Percentiles rank a stretch among this genome's conserved stretches.
These are phyloP conservation scores for Fraxinus velutina DNA, from an alignment of 305 asterid genomes.

Conservation along the genomic window DNA sequence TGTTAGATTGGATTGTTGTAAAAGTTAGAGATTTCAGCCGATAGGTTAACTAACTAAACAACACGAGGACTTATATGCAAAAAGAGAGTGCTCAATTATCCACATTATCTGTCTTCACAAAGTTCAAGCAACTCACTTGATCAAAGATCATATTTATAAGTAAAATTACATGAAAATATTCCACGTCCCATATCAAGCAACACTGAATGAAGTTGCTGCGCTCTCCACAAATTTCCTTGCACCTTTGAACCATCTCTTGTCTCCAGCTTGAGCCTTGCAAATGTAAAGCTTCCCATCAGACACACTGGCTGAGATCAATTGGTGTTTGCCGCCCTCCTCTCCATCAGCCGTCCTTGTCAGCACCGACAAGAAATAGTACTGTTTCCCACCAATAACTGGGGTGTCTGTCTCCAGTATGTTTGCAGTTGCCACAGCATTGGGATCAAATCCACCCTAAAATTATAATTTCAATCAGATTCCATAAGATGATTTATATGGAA, in stretches of 20 bases:
- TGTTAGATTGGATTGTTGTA: background rate
- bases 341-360: conserved; percentile 95
- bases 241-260: conserved; percentile 99
- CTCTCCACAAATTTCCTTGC: conserved; percentile 80
- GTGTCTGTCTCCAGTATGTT: conserved; percentile 72
- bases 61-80: background rate
- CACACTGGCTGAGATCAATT: conserved; percentile 68
- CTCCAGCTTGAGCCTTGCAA: conserved; percentile 98
- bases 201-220: conserved; percentile 64
- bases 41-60: background rate
- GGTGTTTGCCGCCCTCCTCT: conserved; percentile 95
- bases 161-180: background rate
- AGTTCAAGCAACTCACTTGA: background rate
- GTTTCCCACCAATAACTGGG: conserved; percentile 48
- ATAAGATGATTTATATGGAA: background rate
- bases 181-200: conserved; percentile 35
- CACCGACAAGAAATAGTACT: conserved; percentile 55
- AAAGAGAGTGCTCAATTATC: background rate
- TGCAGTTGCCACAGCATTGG: conserved; percentile 78
- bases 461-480: background rate
- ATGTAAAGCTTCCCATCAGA: conserved; percentile 82
- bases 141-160: background rate
- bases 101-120: background rate
- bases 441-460: conserved; percentile 80
- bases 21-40: background rate